Conservation (phyloP, 2,329 filamentous ascomycete genomes). For the Zasmidium cellare region DNA sequence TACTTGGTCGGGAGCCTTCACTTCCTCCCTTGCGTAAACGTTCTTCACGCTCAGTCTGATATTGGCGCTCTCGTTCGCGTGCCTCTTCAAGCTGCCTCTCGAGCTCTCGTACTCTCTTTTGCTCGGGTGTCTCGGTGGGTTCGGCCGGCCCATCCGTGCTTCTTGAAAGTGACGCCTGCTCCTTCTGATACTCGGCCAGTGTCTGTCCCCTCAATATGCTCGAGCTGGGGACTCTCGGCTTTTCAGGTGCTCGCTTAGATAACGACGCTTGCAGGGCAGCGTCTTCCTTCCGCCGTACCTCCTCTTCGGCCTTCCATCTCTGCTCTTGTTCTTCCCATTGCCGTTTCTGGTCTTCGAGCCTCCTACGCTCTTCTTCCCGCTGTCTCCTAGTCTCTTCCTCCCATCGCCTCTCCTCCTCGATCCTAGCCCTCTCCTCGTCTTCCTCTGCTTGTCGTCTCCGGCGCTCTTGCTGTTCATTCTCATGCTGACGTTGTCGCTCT, state of each 20-base stretch:
- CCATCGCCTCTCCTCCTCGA: constrained; percentile 67
- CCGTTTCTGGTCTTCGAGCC: constrained; percentile 67
- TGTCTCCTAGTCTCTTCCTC: constrained; percentile 63
- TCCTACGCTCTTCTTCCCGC: constrained; percentile 59
- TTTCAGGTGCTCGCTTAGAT: constrained; percentile 65
- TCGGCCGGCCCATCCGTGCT: constrained; percentile 35
- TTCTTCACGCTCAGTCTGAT: constrained; percentile 61
- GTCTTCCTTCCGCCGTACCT: constrained; percentile 70
- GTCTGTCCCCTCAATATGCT: constrained; percentile 76
- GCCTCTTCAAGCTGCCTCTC: constrained; percentile 71
- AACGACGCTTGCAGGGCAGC: constrained; percentile 65
- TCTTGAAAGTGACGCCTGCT: constrained; percentile 50
- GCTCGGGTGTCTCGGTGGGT: constrained; percentile 54
- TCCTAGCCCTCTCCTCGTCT: constrained; percentile 62
- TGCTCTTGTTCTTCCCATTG: constrained; percentile 76
- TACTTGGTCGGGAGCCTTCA: constrained; percentile 37
- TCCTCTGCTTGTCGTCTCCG: constrained; percentile 51
- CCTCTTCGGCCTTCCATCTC: constrained; percentile 75
- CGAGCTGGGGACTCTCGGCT: constrained; percentile 41
- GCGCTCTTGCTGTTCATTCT: constrained; percentile 54
- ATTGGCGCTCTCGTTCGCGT: constrained; percentile 65
- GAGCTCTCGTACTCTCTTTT: constrained; percentile 72
- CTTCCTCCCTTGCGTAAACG: constrained; percentile 40
- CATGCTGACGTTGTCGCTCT: constrained; percentile 48
- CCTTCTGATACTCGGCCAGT: constrained; percentile 80